phyloP scores from a whole-genome alignment of 257 asterid genomes.

The Solanum chmielewskii region DNA sequence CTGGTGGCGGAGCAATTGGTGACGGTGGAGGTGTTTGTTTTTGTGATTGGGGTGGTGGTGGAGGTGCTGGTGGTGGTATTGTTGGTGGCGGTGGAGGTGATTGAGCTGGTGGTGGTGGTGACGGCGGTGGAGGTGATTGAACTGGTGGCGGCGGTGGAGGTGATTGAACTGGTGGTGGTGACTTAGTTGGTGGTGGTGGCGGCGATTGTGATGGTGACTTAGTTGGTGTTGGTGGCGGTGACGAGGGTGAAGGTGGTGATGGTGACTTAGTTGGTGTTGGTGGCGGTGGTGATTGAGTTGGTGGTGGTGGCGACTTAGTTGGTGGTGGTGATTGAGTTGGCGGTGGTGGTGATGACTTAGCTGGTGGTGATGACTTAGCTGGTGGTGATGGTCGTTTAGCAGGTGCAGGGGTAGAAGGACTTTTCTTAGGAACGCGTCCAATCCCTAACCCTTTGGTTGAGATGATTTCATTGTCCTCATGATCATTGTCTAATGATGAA shows the following conservation, averaged over 20 bases:
- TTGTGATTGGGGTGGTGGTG: background rate
- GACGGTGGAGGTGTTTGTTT: background rate
- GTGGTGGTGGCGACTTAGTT: background rate
- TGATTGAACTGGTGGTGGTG: no score
- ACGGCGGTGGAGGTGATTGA: background rate
- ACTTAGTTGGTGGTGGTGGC: background rate
- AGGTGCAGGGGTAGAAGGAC: background rate
- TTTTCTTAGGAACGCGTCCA: background rate
- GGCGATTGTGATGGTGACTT: no score
- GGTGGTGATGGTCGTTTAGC: background rate
- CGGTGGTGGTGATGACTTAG: no score
- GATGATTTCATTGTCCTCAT: background rate
- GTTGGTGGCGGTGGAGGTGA: background rate
- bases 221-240: no score
- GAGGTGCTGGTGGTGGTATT: background rate
- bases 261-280: background rate
- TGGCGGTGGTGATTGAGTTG: background rate
- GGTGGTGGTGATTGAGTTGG: background rate
- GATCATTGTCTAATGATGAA: background rate
- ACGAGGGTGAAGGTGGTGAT: background rate
- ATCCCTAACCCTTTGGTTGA: background rate
- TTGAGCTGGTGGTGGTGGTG: background rate
- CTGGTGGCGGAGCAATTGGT: background rate
- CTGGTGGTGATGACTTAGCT: background rate
- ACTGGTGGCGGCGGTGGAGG: no score